Evolutionary conservation across 1,139 yeast species (phyloP), one percentile per base, ranked within the genome.

Genomic region (Diutina mesorugosa): DNA sequence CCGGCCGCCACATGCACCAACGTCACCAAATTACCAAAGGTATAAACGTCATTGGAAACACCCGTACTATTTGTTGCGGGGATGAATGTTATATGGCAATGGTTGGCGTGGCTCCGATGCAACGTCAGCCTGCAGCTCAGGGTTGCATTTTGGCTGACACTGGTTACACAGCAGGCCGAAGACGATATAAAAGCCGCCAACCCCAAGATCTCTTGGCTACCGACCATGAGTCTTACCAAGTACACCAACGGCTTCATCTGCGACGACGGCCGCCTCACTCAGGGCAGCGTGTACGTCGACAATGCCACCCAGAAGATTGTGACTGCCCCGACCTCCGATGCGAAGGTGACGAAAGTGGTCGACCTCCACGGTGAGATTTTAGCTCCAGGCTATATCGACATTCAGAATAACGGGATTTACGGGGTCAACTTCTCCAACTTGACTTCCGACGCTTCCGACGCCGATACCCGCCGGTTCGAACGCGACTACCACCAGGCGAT

Each of bases 371-470:
- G 83, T 6, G 67, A 69, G 45, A 72, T 79, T 48, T 61, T 83
- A 48, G 78, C 85, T 0, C 85, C 87, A 0, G 87, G 87, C 2
- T 80, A 77, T 62, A 70, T 83, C 26, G 87, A 83, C 65, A 77
- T 81, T 58, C 87, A 83, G 65, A 78, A 81, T 59, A 83, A 83
- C 61, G 87, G 87, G 9, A 76, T 82, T 55, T 81, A 77, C 60
- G 87, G 87, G 4, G 70, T 81, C 61, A 84, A 82, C 61, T 83
- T 78, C 64, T 77, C 83, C 35, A 70, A 72, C 58, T 68, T 73
- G 58, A 68, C 66, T 61, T 67, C 65, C 55, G 64, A 65, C 46
- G 74, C 79, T 18, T 66, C 74, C 8, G 67, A 68, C 1, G 64
- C 69, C 51, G 79, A 78, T 21, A 61, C 74, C 32, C 62, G 59